phyloP scores from a whole-genome alignment of 495 filamentous ascomycete species.

The Immersiella caudata region DNA sequence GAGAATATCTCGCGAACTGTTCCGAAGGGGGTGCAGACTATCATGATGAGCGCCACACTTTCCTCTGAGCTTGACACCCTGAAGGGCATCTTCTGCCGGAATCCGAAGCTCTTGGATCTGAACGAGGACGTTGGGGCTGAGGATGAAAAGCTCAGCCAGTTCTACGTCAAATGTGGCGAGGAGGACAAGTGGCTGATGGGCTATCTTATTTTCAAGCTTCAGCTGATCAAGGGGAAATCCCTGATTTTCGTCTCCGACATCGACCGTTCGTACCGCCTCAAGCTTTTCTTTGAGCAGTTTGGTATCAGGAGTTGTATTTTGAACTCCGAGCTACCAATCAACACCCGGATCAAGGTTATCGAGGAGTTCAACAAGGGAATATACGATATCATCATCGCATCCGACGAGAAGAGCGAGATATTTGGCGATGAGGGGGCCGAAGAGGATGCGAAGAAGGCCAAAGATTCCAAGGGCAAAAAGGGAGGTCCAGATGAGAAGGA shows the following conservation, averaged over 20 bases:
- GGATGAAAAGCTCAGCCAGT: slow-evolving; percentile 77
- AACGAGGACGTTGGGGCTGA: slow-evolving; percentile 69
- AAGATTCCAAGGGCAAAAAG: slow-evolving; percentile 24
- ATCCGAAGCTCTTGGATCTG: slow-evolving; percentile 74
- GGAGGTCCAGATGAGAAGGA: slow-evolving; percentile 24
- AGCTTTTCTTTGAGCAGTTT: slow-evolving; percentile 96
- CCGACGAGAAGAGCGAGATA: slow-evolving; percentile 82
- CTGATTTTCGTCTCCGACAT: slow-evolving; percentile 94
- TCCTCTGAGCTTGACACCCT: slow-evolving; percentile 82
- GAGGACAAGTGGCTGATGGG: slow-evolving; percentile 95
- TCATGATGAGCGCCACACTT: slow-evolving; percentile 91
- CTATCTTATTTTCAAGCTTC: slow-evolving; percentile 93
- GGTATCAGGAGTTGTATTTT: slow-evolving; percentile 90
- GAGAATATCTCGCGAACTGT: slow-evolving; percentile 72
- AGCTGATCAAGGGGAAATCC: slow-evolving; percentile 90
- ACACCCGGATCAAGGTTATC: slow-evolving; percentile 89
- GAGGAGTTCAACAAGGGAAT: slow-evolving; percentile 81
- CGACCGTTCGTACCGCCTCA: slow-evolving; percentile 90
- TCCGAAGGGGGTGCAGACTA: slow-evolving; percentile 83
- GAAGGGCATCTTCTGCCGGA: slow-evolving; percentile 83
- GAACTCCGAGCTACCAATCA: slow-evolving; percentile 93
- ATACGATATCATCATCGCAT: slow-evolving; percentile 96
- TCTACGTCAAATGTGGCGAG: slow-evolving; percentile 81
- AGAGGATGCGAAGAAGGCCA: slow-evolving; percentile 34
- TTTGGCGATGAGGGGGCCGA: slow-evolving; percentile 45